Evolutionary conservation across 2,329 filamentous ascomycete genomes (phyloP).

Genomic region (Cercospora canescens): DNA sequence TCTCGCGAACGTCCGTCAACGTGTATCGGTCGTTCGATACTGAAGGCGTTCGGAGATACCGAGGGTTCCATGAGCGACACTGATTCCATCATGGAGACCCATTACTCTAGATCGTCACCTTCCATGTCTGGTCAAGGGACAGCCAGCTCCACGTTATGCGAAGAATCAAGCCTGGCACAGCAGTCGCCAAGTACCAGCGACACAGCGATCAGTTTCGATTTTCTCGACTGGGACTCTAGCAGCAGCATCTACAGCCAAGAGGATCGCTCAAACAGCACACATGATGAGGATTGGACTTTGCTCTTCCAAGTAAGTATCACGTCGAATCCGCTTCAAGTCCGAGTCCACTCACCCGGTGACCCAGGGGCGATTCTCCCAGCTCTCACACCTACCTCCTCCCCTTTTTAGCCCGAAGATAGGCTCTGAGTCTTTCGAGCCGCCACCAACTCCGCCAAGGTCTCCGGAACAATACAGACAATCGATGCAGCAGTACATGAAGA

Average conservation of each 20-base stretch:
- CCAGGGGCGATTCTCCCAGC: neutral
- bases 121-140: neutral
- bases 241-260: neutral
- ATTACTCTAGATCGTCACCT: neutral
- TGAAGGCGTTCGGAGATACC: too few relatives aligned
- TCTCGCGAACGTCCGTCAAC: too few relatives aligned
- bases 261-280: neutral
- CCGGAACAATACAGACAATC: neutral
- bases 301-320: neutral
- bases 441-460: neutral
- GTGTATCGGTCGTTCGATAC: too few relatives aligned
- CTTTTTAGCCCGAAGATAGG: neutral
- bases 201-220: neutral
- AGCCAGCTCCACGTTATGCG: neutral
- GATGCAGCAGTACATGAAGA: neutral
- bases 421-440: neutral
- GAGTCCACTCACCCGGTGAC: neutral
- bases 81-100: neutral
- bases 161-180: neutral
- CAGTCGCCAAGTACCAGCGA: neutral
- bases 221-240: neutral
- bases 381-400: neutral
- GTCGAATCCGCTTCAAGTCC: neutral
- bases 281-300: neutral
- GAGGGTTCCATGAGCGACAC: neutral